A percentile compares a stretch with the other conserved stretches of the same genome.
Conservation (phyloP, 257 asterid genomes). For the Solanum pennellii region DNA sequence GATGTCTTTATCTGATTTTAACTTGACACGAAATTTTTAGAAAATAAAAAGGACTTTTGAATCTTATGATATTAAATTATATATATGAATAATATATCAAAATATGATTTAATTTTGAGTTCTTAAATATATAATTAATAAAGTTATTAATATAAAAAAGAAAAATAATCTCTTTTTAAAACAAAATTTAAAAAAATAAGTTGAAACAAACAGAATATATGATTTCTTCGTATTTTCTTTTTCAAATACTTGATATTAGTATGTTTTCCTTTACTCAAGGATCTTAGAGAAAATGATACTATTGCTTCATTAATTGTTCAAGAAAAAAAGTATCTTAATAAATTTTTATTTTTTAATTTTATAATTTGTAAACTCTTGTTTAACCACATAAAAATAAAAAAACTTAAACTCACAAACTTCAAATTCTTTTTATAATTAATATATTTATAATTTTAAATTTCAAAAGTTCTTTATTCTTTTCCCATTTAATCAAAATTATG, state of each 20-base stretch:
- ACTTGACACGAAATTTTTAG: fast-evolving
- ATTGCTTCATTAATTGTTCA: not conserved
- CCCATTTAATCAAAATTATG: not conserved
- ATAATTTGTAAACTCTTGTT: not conserved
- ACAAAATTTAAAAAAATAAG: no score
- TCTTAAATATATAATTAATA: no score
- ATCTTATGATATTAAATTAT: no score
- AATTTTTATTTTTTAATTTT: not conserved
- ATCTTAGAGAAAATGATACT: not conserved
- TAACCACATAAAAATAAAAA: not conserved
- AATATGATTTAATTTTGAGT: no score
- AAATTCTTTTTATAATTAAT: not conserved
- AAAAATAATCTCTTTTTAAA: no score
- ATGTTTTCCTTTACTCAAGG: no score
- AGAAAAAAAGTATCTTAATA: not conserved
- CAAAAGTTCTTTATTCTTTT: not conserved
- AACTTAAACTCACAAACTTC: not conserved
- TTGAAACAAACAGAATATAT: no score
- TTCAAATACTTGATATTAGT: not conserved
- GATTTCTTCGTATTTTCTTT: no score
- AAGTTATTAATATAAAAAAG: no score
- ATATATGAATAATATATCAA: not conserved
- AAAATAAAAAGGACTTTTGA: not conserved
- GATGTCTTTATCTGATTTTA: no score
- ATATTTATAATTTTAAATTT: not conserved